These are phyloP conservation scores for Pseudogymnoascus sp. DNA, from an alignment of 2,329 filamentous ascomycete species.

Conservation along the genomic window DNA sequence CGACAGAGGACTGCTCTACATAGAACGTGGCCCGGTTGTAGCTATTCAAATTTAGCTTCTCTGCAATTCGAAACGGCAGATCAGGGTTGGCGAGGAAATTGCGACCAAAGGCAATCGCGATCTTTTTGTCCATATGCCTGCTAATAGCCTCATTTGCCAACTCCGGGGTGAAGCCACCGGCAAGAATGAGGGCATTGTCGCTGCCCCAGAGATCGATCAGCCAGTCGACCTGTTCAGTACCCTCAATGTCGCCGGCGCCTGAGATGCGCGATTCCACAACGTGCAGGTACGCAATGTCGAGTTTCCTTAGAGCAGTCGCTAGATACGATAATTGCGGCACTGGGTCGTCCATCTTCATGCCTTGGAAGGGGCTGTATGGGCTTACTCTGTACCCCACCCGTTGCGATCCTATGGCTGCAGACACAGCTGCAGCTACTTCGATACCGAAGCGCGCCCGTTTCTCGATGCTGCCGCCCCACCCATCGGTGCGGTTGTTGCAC, in stretches of 20 bases:
- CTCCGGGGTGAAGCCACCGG: slow-evolving; percentile 37
- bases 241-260: slow-evolving; percentile 31
- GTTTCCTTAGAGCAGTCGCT: slow-evolving; percentile 39
- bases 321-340: slow-evolving; percentile 55
- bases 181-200: slow-evolving; percentile 39
- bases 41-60: slow-evolving; percentile 34
- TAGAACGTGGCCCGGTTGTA: slow-evolving; percentile 42
- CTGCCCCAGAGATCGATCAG: slow-evolving; percentile 37
- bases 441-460: slow-evolving; percentile 43
- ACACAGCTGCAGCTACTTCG: slow-evolving; percentile 44
- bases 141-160: slow-evolving; percentile 1
- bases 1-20: slow-evolving; percentile 8
- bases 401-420: slow-evolving; percentile 42
- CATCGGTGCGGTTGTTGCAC: slow-evolving; percentile 45
- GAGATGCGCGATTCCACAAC: slow-evolving; percentile 43
- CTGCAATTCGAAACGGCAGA: slow-evolving; percentile 35
- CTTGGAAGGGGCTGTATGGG: slow-evolving; percentile 53
- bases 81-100: slow-evolving; percentile 43
- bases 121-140: slow-evolving; percentile 34
- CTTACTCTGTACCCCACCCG: slow-evolving; percentile 48
- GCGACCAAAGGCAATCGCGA: slow-evolving; percentile 40
- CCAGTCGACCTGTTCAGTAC: slow-evolving; percentile 33
- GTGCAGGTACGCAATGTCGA: slow-evolving; percentile 53
- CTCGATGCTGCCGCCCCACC: slow-evolving; percentile 42
- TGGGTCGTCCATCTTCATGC: slow-evolving; percentile 55